Base-by-base conservation (phyloP, 2,329 filamentous ascomycete genomes). In the Cladobotryum mycophilum region DNA sequence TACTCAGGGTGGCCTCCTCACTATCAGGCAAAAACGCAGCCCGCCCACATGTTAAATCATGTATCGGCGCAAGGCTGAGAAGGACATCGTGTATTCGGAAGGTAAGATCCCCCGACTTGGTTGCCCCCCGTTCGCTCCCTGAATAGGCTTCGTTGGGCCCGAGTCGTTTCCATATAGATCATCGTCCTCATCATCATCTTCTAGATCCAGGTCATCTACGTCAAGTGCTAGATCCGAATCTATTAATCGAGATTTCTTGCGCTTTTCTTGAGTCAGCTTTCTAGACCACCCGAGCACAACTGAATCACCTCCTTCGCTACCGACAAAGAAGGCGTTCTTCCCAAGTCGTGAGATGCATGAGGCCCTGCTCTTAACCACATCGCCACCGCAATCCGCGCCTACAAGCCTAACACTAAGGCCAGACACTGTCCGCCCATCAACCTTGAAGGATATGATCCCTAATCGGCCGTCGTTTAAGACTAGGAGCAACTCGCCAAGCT, bases 401-500 rank as follows among this genome's bases (percentile, higher is more conserved):
- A 96, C 74, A 37, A 80, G 69, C 55, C 81, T 82, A 48, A 99
- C 70, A n/a, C 79, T 82, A 54, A 99, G 76, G 1, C 89, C 90
- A 22, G 91, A 95, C 2, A 99, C 89, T 2, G 88, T 95, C 49
- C 93, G 82, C 14, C 95, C 93, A 64, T 96, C 91, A 54, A 96
- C 81, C 49, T 83, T 84, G 71, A 99, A 96, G 14, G 80, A 85
- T 12, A 97, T 69, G 18, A 93, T 78, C 9, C 82, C 82, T 44
- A 96, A 74, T 17, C 80, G 78, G 0, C 93, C 93, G 58, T 86
- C 83, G 50, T 82, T 82, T 22, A 95, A 76, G 6, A 93, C 79
- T 34, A 99, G 75, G n/a, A 99, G 73, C 54, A 97, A 76, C 62
- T 97, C 91, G 2, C 89, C 89, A 25, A 80, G 84, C 47, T 90